Conservation (phyloP, 129 eudicot genomes). For the Tagetes erecta region DNA sequence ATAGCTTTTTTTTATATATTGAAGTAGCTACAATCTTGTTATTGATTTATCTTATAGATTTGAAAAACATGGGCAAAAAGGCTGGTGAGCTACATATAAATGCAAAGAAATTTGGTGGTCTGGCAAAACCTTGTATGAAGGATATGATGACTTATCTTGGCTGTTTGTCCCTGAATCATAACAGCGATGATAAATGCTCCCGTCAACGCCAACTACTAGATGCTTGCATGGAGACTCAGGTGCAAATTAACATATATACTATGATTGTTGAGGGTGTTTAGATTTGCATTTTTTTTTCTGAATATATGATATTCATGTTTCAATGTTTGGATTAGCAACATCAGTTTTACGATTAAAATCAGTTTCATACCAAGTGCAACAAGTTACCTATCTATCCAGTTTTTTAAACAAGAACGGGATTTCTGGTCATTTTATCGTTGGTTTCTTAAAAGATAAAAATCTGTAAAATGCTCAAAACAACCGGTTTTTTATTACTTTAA, state of each 20-base stretch:
- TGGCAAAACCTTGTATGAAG: conserved; percentile 41
- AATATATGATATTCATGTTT: not conserved
- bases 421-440: not conserved
- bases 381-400: not conserved
- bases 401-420: not conserved
- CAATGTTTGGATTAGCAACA: not conserved
- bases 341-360: not conserved
- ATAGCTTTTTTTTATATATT: not conserved
- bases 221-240: conserved; percentile 40
- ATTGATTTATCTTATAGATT: conserved; percentile 19
- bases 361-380: not conserved
- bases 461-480: not conserved
- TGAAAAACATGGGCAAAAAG: conserved; percentile 32
- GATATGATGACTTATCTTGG: conserved; percentile 42
- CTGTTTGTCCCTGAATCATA: conserved; percentile 44
- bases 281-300: not conserved
- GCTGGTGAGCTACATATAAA: conserved; percentile 42
- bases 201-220: conserved; percentile 34
- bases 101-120: conserved; percentile 41
- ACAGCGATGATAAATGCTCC: conserved; percentile 31
- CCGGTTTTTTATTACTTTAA: not conserved
- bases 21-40: not conserved
- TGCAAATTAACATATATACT: not conserved
- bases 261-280: not conserved
- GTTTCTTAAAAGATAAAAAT: not conserved